A percentile compares a stretch with the other conserved stretches of the same genome.
phyloP scores from a whole-genome alignment of 108 stramenopile species.

The Parietichytrium sp. region DNA sequence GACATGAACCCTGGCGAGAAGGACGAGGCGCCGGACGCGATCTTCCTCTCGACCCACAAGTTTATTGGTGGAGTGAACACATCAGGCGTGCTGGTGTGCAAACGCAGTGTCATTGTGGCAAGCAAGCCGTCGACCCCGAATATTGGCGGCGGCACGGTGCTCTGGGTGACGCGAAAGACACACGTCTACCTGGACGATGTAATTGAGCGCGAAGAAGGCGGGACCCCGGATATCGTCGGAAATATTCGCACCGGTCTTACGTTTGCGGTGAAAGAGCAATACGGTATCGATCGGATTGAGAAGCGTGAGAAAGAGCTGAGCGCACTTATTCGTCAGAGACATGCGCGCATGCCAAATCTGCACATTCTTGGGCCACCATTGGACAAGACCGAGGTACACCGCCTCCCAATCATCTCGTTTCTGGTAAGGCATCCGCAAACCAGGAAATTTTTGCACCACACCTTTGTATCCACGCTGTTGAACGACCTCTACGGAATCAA shows the following conservation, averaged over 20 bases:
- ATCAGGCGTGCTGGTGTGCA: constrained; percentile 81
- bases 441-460: constrained; percentile 95
- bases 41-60: constrained; percentile 61
- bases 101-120: constrained; percentile 72
- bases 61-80: constrained; percentile 70
- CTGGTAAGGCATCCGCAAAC: too few relatives aligned
- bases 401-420: constrained; percentile 75
- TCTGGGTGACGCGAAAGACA: constrained; percentile 74
- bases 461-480: constrained; percentile 88
- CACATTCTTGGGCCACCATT: not conserved
- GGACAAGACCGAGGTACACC: too few relatives aligned
- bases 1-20: constrained; percentile 77
- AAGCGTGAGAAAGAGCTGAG: not conserved
- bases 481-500: constrained; percentile 98
- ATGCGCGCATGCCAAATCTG: too few relatives aligned
- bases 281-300: not conserved
- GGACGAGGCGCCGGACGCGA: constrained; percentile 61
- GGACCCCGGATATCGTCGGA: constrained; percentile 86
- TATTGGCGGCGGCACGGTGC: constrained; percentile 97
- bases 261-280: constrained; percentile 68
- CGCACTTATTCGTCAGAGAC: not conserved
- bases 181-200: constrained; percentile 85
- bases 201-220: constrained; percentile 92
- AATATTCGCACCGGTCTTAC: constrained; percentile 79
- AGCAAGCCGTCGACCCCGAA: constrained; percentile 64